Percentiles rank a stretch among this genome's conserved stretches.
These are phyloP conservation scores for Castanea crenata DNA, from an alignment of 306 rosid species.

Conservation along the genomic window DNA sequence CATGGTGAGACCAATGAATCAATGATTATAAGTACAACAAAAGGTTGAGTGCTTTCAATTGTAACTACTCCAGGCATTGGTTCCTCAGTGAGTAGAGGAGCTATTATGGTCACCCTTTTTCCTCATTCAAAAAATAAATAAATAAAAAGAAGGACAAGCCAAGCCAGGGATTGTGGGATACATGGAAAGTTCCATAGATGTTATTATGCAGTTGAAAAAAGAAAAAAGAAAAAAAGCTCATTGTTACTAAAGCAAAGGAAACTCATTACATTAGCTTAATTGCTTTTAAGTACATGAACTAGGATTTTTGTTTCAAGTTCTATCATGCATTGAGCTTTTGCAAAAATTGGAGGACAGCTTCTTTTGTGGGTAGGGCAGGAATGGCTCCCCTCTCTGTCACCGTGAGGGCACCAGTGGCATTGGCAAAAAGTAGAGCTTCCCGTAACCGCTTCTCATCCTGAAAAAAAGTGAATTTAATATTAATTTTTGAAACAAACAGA, in stretches of 20 bases:
- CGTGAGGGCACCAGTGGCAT: slow-evolving; percentile 81
- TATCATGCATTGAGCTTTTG: slow-evolving; percentile 35
- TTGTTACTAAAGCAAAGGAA: slow-evolving; percentile 18
- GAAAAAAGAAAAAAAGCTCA: slow-evolving; percentile 10
- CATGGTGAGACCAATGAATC: background rate
- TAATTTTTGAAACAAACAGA: background rate
- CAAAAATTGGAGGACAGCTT: slow-evolving; percentile 53
- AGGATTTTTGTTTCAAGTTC: background rate
- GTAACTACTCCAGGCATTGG: background rate
- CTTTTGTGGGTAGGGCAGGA: slow-evolving; percentile 78
- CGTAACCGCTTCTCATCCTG: slow-evolving; percentile 66
- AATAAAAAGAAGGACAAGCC: background rate
- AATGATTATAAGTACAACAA: background rate
- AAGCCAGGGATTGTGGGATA: slow-evolving; percentile 14
- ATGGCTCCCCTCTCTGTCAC: slow-evolving; percentile 87
- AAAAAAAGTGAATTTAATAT: background rate
- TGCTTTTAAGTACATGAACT: slow-evolving; percentile 22
- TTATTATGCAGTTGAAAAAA: slow-evolving; percentile 2
- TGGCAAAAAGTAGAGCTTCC: slow-evolving; percentile 71
- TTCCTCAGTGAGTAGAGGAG: too few relatives aligned
- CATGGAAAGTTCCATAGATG: slow-evolving; percentile 19
- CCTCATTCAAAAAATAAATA: too few relatives aligned
- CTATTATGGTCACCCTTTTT: too few relatives aligned
- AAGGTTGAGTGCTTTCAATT: background rate
- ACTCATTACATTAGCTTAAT: slow-evolving; percentile 25